Percentiles rank a stretch among this genome's conserved stretches.
Conservation (phyloP, 2,329 filamentous ascomycete genomes). For the Harringtonia aguacate region DNA sequence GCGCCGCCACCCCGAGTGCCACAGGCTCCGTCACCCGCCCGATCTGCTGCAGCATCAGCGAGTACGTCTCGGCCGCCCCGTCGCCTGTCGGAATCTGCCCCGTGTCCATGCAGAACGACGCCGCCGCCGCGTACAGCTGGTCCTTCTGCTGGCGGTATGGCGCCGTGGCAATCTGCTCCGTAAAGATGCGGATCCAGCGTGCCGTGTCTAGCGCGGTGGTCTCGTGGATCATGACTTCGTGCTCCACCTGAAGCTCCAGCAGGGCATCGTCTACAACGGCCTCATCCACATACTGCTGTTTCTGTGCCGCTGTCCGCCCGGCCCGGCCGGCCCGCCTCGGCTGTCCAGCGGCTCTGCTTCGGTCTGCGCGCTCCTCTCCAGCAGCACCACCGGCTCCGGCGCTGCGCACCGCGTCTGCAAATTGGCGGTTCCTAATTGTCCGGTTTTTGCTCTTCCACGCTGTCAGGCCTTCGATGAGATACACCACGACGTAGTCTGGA, state of each 20-base stretch:
- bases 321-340: conserved; percentile 3
- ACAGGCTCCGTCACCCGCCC: conserved; percentile 60
- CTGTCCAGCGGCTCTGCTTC: conserved; percentile 5
- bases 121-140: conserved; percentile 34
- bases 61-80: conserved; percentile 54
- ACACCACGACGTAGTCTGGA: conserved; percentile 45
- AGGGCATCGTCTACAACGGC: conserved; percentile 61
- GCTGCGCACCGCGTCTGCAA: conserved; percentile 50
- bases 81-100: conserved; percentile 66
- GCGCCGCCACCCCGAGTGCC: conserved; percentile 55
- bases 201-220: conserved; percentile 54
- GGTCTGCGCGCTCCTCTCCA: not conserved
- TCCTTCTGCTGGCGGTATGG: conserved; percentile 54
- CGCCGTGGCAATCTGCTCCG: conserved; percentile 66
- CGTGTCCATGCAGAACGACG: conserved; percentile 67
- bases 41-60: conserved; percentile 68
- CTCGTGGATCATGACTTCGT: conserved; percentile 59
- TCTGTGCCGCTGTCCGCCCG: conserved; percentile 25
- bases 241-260: conserved; percentile 56
- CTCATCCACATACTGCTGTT: conserved; percentile 48
- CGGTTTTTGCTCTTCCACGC: conserved; percentile 59
- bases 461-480: conserved; percentile 60
- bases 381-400: not conserved
- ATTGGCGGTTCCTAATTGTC: conserved; percentile 56
- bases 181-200: conserved; percentile 63